These are phyloP conservation scores for Gryganskiella cystojenkinii DNA, from an alignment of 192 early-diverging fungal genomes.

Conservation along the genomic window DNA sequence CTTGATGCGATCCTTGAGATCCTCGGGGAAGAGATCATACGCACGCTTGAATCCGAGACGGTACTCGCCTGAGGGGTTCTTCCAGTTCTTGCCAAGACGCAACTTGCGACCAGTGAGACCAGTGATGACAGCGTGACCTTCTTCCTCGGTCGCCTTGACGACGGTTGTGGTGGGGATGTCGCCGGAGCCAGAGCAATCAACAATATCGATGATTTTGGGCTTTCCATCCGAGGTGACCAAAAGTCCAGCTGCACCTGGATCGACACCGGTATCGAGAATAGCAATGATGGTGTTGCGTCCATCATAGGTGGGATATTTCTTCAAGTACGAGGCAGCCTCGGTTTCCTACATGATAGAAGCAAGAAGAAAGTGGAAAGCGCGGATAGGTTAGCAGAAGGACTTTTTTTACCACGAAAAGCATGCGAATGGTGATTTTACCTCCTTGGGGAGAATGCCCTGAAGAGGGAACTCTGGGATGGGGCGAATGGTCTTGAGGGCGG, in stretches of 20 bases:
- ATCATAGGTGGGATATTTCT: conserved; percentile 87
- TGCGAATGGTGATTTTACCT: conserved; percentile 21
- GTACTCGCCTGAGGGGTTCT: conserved; percentile 86
- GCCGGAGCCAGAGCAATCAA: conserved; percentile 95
- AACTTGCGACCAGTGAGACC: conserved; percentile 84
- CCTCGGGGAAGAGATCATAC: conserved; percentile 78
- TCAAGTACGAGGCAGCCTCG: conserved; percentile 83
- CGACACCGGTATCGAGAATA: conserved; percentile 95
- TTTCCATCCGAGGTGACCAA: conserved; percentile 88
- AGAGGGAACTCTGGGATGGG: conserved; percentile 57
- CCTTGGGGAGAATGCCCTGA: conserved; percentile 58
- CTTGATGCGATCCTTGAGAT: conserved; percentile 60
- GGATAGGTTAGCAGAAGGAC: background rate
- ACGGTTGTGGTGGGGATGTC: conserved; percentile 73
- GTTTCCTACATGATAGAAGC: conserved; percentile 66
- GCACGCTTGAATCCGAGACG: conserved; percentile 84
- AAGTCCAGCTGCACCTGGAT: conserved; percentile 90
- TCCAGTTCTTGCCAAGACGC: conserved; percentile 75
- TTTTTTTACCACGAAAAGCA: background rate
- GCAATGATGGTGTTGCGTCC: conserved; percentile 92
- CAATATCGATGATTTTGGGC: conserved; percentile 90
- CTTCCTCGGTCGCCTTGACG: conserved; percentile 63
- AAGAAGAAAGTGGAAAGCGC: background rate
- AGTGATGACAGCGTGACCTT: conserved; percentile 61
- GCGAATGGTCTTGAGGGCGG: conserved; percentile 53